Percentiles rank a stretch among this genome's conserved stretches.
These are phyloP conservation scores for Cyberlindnera xylosilytica DNA, from an alignment of 805 yeast species.

Conservation along the genomic window DNA sequence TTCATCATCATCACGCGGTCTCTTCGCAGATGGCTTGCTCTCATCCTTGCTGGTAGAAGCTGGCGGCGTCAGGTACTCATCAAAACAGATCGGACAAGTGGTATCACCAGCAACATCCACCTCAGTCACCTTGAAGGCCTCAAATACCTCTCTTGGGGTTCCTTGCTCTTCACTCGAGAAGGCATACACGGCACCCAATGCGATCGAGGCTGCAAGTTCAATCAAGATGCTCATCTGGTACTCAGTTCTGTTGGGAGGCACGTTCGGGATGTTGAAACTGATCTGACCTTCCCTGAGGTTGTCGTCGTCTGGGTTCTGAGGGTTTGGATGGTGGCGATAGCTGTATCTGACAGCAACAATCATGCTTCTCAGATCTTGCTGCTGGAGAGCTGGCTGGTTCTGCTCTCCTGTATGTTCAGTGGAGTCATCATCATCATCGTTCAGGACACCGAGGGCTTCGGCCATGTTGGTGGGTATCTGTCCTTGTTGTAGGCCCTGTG, in stretches of 20 bases:
- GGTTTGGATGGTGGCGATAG: conserved; percentile 18
- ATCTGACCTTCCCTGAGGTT: conserved; percentile 24
- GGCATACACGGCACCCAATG: conserved; percentile 57
- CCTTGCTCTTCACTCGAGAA: conserved; percentile 38
- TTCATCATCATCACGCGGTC: conserved; percentile 21
- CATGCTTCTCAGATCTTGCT: conserved; percentile 29
- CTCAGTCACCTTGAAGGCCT: conserved; percentile 40
- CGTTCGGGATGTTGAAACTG: conserved; percentile 65
- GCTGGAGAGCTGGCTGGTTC: no score
- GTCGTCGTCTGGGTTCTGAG: neutral
- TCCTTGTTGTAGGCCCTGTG: no score
- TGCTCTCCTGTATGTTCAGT: no score
- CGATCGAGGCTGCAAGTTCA: conserved; percentile 66
- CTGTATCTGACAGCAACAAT: conserved; percentile 40
- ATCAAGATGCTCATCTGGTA: conserved; percentile 54
- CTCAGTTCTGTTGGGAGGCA: conserved; percentile 56
- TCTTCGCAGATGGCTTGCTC: conserved; percentile 13
- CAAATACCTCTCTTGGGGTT: conserved; percentile 48
- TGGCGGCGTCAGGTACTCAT: no score
- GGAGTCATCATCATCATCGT: no score
- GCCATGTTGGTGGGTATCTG: no score
- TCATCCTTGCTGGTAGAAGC: no score
- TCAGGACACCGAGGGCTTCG: no score
- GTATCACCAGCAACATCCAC: conserved; percentile 31
- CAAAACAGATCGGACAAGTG: conserved; percentile 66